Base-by-base conservation (phyloP, 2,329 filamentous ascomycete genomes). In the Colletotrichum lindemuthianum region DNA sequence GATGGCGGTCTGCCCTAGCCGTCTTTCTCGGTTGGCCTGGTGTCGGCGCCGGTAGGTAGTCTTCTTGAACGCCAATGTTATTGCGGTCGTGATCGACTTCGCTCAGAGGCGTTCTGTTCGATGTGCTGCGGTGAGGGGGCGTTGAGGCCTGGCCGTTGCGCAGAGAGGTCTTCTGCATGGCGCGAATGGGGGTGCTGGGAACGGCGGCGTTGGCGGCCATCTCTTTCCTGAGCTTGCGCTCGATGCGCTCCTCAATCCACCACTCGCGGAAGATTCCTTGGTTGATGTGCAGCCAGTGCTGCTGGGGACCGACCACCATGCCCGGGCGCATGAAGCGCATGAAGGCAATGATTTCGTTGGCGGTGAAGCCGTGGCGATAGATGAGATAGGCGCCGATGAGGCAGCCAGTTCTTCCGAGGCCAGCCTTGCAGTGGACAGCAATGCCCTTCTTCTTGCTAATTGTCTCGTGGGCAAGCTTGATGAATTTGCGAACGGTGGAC, bases 301-400 rank as follows among this genome's bases (percentile, higher is more conserved):
- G 96, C 76, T 99, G 96, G 43, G 96, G 96, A 1, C 96, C 96
- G 57, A 99, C 96, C 7, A 99, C 96, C 96, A 99, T 99, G 57
- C 96, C 96, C 0, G 96, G 96, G 63, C 95, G 88, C 95, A 98
- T 98, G 81, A 99, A 99, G 66, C 95, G 90, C 95, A 99, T 98
- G 78, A 94, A 99, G 3, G 94, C 92, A 75, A 98, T 98, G 72
- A 97, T 88, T 79, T 97, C 95, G 74, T 98, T 97, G 69, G 96
- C 96, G 6, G 95, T 98, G 78, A 98, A 99, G 61, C 93, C 96
- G 77, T 98, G 91, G 69, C 94, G 89, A 82, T 99, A 99, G 75
- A 99, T 98, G 66, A 99, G 85, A 75, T 99, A 99, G 37, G 96
- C 96, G 63, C 96, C 96, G 73, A 99, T 99, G 68, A 99, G 82